A percentile compares a stretch with the other conserved stretches of the same genome.
These are phyloP conservation scores for Aspergillus chevalieri DNA, from an alignment of 2,329 filamentous ascomycete species.

Conservation along the genomic window DNA sequence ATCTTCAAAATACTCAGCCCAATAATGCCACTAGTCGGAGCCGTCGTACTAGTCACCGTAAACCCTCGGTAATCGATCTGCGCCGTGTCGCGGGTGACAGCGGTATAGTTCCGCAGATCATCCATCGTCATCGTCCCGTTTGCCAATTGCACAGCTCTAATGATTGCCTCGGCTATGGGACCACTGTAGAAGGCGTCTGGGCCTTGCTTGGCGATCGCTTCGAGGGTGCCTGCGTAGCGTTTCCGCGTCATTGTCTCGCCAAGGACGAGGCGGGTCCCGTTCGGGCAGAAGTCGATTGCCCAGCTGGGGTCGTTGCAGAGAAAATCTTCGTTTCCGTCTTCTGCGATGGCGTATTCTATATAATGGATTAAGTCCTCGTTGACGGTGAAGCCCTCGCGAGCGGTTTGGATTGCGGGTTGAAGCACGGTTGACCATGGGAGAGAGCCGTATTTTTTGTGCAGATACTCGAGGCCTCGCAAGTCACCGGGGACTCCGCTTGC, in stretches of 20 bases:
- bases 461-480: slow-evolving; percentile 69
- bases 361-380: slow-evolving; percentile 68
- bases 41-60: slow-evolving; percentile 58
- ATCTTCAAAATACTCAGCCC: slow-evolving; percentile 72
- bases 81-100: slow-evolving; percentile 58
- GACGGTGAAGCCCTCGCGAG: slow-evolving; percentile 67
- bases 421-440: slow-evolving; percentile 68
- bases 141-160: slow-evolving; percentile 58
- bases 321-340: slow-evolving; percentile 51
- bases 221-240: slow-evolving; percentile 73
- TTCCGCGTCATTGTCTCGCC: slow-evolving; percentile 75
- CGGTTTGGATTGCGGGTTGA: slow-evolving; percentile 66
- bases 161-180: slow-evolving; percentile 65
- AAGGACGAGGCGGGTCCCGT: slow-evolving; percentile 64
- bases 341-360: slow-evolving; percentile 53
- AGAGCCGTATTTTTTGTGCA: slow-evolving; percentile 58
- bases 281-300: slow-evolving; percentile 82
- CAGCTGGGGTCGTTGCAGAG: slow-evolving; percentile 69
- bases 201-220: slow-evolving; percentile 68
- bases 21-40: slow-evolving; percentile 73
- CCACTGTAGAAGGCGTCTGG: slow-evolving; percentile 69
- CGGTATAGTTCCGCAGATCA: slow-evolving; percentile 68
- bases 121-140: slow-evolving; percentile 82
- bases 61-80: slow-evolving; percentile 63
- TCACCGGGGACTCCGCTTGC: slow-evolving; percentile 57